phyloP scores from a whole-genome alignment of 352 stramenopile genomes.

The Pythium sp. region DNA sequence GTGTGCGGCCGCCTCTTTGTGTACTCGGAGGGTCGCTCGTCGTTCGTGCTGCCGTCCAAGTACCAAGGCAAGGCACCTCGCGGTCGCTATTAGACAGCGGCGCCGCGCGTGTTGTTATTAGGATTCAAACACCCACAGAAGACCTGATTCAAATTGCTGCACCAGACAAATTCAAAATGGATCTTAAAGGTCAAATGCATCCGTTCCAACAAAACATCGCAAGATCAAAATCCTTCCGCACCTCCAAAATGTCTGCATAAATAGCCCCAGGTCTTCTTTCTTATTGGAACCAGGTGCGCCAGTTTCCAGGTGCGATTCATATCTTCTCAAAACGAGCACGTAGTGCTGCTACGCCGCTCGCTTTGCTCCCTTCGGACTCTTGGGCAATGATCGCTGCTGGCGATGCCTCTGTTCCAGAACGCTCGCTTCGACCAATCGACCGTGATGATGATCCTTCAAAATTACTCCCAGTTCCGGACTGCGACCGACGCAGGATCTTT shows the following conservation, averaged over 20 bases:
- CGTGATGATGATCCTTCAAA: background rate
- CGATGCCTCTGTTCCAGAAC: constrained; percentile 9
- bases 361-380: constrained; percentile 17
- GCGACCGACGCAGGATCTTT: constrained; percentile 5
- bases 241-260: constrained; percentile 11
- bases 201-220: background rate
- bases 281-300: constrained; percentile 17
- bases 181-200: background rate
- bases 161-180: background rate
- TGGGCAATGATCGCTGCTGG: background rate
- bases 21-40: constrained; percentile 43
- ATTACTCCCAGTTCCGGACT: constrained; percentile 5
- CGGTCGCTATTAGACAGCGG: constrained; percentile 7
- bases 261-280: background rate
- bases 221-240: background rate
- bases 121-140: background rate
- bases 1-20: constrained; percentile 79
- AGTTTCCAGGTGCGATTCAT: constrained; percentile 15
- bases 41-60: constrained; percentile 55
- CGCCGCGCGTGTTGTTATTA: background rate
- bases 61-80: constrained; percentile 67
- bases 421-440: constrained; percentile 1
- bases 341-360: constrained; percentile 60
- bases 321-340: constrained; percentile 74
- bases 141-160: background rate